Conservation (phyloP, 2,329 filamentous ascomycete genomes). For the Sclerotinia spermophila region DNA sequence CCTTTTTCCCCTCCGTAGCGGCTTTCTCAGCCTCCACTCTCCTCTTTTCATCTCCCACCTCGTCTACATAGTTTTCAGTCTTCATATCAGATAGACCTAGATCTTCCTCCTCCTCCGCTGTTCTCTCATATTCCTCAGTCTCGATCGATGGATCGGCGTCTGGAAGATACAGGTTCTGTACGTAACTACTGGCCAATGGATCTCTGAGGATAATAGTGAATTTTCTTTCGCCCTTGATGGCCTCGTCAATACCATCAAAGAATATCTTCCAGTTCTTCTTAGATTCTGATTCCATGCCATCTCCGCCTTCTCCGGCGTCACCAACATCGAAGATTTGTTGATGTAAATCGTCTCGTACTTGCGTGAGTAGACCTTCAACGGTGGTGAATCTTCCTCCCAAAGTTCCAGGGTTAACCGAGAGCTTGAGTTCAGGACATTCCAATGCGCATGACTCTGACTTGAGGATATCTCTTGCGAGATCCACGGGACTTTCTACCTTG, state of each 20-base stretch:
- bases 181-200: slow-evolving; percentile 87
- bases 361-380: slow-evolving; percentile 86
- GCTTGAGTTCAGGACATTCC: slow-evolving; percentile 79
- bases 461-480: slow-evolving; percentile 88
- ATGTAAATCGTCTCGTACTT: slow-evolving; percentile 86
- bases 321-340: slow-evolving; percentile 79
- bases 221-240: slow-evolving; percentile 73
- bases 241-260: slow-evolving; percentile 70
- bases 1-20: slow-evolving; percentile 1
- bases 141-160: slow-evolving; percentile 74
- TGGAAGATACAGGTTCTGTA: slow-evolving; percentile 83
- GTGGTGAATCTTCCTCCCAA: slow-evolving; percentile 96
- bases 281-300: slow-evolving; percentile 66
- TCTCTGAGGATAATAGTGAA: slow-evolving; percentile 85
- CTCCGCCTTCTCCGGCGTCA: slow-evolving; percentile 59
- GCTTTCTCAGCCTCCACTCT: slow-evolving; percentile 20
- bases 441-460: slow-evolving; percentile 92
- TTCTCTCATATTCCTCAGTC: slow-evolving; percentile 78
- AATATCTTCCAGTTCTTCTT: slow-evolving; percentile 75
- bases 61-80: slow-evolving; percentile 67
- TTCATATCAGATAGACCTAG: slow-evolving; percentile 91
- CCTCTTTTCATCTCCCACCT: slow-evolving; percentile 31
- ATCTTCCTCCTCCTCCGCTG: slow-evolving; percentile 89
- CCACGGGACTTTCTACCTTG: slow-evolving; percentile 62
- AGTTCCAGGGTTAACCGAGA: slow-evolving; percentile 88